These are phyloP conservation scores for Fusarium sp. DNA, from an alignment of 2,329 filamentous ascomycete species.

Conservation along the genomic window DNA sequence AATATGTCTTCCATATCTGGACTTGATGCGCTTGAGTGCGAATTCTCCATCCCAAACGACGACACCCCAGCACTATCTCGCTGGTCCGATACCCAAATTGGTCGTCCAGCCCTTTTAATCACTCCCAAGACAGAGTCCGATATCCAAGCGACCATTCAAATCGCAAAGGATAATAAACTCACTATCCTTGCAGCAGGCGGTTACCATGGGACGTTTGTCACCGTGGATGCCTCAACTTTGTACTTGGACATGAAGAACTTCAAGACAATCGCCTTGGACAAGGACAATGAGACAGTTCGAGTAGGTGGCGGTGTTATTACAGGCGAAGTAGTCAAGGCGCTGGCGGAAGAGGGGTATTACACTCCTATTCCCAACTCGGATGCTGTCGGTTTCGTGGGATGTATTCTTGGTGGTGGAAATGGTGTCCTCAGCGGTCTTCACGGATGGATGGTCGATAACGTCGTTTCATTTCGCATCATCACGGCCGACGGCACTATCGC, in stretches of 20 bases:
- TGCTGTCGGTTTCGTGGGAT: conserved; percentile 45
- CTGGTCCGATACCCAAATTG: conserved; percentile 49
- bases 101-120: conserved; percentile 44
- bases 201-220: conserved; percentile 46
- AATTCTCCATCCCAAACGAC: neutral
- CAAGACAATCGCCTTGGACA: conserved; percentile 45
- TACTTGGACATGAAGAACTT: conserved; percentile 51
- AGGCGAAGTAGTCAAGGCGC: conserved; percentile 42
- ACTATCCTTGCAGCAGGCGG: conserved; percentile 46
- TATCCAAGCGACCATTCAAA: conserved; percentile 41
- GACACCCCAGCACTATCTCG: conserved; percentile 26
- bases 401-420: conserved; percentile 45
- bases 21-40: conserved; percentile 17
- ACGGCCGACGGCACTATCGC: conserved; percentile 32
- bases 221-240: conserved; percentile 43
- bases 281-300: conserved; percentile 37
- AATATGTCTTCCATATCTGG: conserved; percentile 15
- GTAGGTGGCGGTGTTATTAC: conserved; percentile 48
- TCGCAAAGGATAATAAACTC: conserved; percentile 46
- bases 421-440: conserved; percentile 45
- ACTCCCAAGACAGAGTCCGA: conserved; percentile 46
- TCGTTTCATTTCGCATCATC: conserved; percentile 46
- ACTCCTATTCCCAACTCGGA: conserved; percentile 46
- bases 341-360: conserved; percentile 47
- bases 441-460: conserved; percentile 50